These are phyloP conservation scores for Suillus placidus DNA, from an alignment of 768 basidiomycete species.

Conservation along the genomic window DNA sequence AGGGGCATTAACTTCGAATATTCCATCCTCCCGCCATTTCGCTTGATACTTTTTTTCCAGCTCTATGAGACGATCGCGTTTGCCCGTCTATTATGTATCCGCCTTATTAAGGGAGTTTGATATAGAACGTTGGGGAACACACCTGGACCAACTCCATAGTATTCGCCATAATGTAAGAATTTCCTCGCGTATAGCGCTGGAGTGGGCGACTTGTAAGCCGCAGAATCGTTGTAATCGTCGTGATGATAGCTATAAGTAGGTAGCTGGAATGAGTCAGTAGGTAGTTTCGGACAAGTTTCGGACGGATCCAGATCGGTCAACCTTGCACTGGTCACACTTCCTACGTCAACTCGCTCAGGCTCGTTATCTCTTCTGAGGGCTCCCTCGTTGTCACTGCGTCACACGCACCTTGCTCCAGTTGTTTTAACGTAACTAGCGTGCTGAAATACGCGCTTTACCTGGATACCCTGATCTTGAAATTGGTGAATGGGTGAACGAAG, in stretches of 20 bases:
- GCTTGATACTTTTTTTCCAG: slow-evolving; percentile 87
- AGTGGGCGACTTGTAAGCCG: slow-evolving; percentile 27
- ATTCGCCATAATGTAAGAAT: slow-evolving; percentile 49
- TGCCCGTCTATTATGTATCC: slow-evolving; percentile 69
- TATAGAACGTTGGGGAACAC: slow-evolving; percentile 14
- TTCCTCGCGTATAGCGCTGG: slow-evolving; percentile 34
- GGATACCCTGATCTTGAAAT: slow-evolving; percentile 46
- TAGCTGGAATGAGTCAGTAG: no score
- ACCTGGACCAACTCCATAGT: slow-evolving; percentile 71
- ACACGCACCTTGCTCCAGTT: not conserved
- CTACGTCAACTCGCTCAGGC: no score
- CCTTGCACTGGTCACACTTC: no score
- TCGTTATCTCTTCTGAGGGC: no score
- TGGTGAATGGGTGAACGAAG: slow-evolving; percentile 62
- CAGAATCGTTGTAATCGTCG: slow-evolving; percentile 21
- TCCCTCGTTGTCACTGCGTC: no score
- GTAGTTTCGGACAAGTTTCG: no score
- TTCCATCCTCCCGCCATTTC: slow-evolving; percentile 71
- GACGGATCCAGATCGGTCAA: no score
- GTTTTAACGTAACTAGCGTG: slow-evolving; percentile 21
- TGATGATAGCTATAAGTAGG: no score
- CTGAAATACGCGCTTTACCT: slow-evolving; percentile 39
- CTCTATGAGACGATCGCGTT: slow-evolving; percentile 83
- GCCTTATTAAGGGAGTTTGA: slow-evolving; percentile 11
- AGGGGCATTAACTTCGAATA: slow-evolving; percentile 89